Base-by-base conservation (phyloP, 202 grass and related monocot genomes). In the Cymbopogon flexuosus region DNA sequence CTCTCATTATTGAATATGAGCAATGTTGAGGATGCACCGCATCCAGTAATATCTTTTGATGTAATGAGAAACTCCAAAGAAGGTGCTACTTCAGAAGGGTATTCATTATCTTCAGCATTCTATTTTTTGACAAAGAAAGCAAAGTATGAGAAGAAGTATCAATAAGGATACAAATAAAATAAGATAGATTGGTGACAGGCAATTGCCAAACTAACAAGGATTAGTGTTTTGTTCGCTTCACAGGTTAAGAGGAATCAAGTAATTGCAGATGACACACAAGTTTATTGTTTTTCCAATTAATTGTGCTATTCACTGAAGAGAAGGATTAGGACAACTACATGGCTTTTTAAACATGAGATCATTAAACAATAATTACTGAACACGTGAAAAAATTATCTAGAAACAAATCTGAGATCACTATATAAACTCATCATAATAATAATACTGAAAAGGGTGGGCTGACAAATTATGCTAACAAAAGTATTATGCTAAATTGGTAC, bases 31-130 rank as follows among this genome's bases (percentile, higher is more conserved):
- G 72, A 78, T 43, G 83, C 87, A 57, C 89, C 93, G 57, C 76
- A 86, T 73, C 23, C 23, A 8, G 83, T 88, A 70, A 96, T 90
- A 77, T 96, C 90, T 10, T 87, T 82, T 0, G 85, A 88, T 19
- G 93, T 96, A 56, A 92, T 59, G 5, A 96, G 62, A 51, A 96
- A 96, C 47, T 92, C 87, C 36, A 96, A 76, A 2, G 85, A 86
- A 8, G 90, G 90, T 18, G 67, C 63, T 29, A 90, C 80, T 49
- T 21, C 83, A 61, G 64, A 73, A 10, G 72, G 73, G 60, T 96
- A 96, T 43, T 84, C 76, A 27, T 96, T 96, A 21, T 96, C 93
- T 66, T 96, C 90, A 46, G 93, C 93, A 18, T 95, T 95, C 87
- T 95, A 11, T 35, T 70, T 51, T 49, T 49, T 18, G 4, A 18